phyloP scores from a whole-genome alignment of 768 basidiomycete genomes.

The Kwoniella bestiolae region DNA sequence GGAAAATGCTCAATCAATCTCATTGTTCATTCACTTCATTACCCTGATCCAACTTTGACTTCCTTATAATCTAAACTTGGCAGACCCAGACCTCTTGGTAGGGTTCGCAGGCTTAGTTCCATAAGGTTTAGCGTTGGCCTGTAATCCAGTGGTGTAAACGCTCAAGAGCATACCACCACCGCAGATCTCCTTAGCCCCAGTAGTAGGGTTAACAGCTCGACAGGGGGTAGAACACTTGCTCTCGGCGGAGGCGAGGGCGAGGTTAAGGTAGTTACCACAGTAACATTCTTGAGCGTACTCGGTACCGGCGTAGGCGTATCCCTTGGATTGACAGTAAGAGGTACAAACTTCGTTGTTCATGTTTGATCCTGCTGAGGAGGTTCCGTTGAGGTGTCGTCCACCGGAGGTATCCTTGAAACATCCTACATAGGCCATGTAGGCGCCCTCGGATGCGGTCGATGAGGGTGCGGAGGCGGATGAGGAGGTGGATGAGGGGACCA shows the following conservation, averaged over 20 bases:
- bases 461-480: constrained; percentile 12
- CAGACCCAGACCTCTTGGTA: constrained; percentile 2
- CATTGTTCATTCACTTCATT: too few relatives aligned
- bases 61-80: constrained; percentile 22
- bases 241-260: constrained; percentile 61
- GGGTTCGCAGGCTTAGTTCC: constrained; percentile 8
- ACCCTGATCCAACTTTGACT: too few relatives aligned
- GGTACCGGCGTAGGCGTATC: constrained; percentile 70
- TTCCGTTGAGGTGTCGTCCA: constrained; percentile 17
- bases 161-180: constrained; percentile 42
- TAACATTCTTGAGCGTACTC: constrained; percentile 62
- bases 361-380: constrained; percentile 4
- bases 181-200: constrained; percentile 25
- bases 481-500: constrained; percentile 2
- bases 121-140: constrained; percentile 7
- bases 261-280: constrained; percentile 72
- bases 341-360: constrained; percentile 64
- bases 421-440: constrained; percentile 19
- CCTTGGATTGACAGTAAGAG: constrained; percentile 63
- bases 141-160: constrained; percentile 13
- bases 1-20: too few relatives aligned
- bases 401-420: constrained; percentile 22
- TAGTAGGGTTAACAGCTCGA: constrained; percentile 59
- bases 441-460: constrained; percentile 3
- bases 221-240: constrained; percentile 74